These are phyloP conservation scores for Akebia trifoliata DNA, from an alignment of 164 flowering plant species.

Conservation along the genomic window DNA sequence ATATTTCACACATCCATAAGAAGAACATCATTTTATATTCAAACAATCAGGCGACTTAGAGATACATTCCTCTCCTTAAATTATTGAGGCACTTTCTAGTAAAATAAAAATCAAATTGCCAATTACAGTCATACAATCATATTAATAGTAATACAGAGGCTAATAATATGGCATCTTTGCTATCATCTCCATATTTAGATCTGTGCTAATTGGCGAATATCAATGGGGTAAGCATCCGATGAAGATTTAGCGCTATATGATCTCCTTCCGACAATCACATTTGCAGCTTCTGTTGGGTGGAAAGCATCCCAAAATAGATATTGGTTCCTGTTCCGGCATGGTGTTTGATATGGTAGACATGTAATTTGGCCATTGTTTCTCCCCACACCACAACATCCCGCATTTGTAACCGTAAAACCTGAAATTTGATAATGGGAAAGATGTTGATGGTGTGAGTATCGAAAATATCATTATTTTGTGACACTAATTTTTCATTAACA, in stretches of 20 bases:
- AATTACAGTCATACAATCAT: too few relatives aligned
- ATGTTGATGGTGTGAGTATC: too few relatives aligned
- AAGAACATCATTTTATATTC: too few relatives aligned
- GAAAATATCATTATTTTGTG: too few relatives aligned
- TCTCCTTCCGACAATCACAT: conserved; percentile 49
- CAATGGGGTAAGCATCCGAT: conserved; percentile 61
- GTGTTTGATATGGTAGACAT: conserved; percentile 65
- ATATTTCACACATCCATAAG: too few relatives aligned
- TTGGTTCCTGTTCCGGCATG: conserved; percentile 61
- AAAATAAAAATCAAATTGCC: too few relatives aligned
- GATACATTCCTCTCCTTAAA: too few relatives aligned
- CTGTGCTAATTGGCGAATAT: conserved; percentile 59
- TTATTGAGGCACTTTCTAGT: too few relatives aligned
- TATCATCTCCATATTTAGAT: conserved; percentile 26
- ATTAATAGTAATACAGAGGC: not conserved
- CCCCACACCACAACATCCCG: conserved; percentile 90
- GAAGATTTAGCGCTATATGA: conserved; percentile 50
- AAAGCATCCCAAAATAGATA: conserved; percentile 88
- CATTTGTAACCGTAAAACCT: conserved; percentile 63
- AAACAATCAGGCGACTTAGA: too few relatives aligned
- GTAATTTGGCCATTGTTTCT: conserved; percentile 89
- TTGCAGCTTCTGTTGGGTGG: conserved; percentile 73
- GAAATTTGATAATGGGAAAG: too few relatives aligned
- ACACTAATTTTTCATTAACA: too few relatives aligned
- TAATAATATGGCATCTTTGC: not conserved